Conservation (phyloP, 176 grass and related monocot genomes). For the Oryza nivara region DNA sequence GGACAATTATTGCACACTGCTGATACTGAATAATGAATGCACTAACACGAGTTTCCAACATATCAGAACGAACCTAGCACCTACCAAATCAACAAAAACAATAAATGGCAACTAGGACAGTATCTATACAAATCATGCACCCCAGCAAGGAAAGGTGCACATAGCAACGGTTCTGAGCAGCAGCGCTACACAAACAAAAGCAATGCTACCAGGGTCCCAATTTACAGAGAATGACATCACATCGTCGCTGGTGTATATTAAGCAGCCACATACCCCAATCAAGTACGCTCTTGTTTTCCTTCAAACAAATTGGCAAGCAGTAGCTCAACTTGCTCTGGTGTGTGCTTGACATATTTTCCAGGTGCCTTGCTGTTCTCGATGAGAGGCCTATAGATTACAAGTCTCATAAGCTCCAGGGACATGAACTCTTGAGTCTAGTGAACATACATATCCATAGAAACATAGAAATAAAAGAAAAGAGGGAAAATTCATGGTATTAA, state of each 20-base stretch:
- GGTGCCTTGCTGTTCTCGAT: slow-evolving; percentile 82
- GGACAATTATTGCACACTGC: background rate
- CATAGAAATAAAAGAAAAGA: background rate
- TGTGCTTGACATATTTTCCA: slow-evolving; percentile 80
- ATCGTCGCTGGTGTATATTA: background rate
- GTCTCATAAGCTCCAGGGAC: background rate
- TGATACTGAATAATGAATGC: background rate
- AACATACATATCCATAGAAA: background rate
- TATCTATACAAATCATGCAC: slow-evolving; percentile 49
- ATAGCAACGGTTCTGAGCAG: background rate
- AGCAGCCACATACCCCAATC: background rate
- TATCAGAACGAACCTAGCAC: background rate
- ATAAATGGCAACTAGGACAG: background rate
- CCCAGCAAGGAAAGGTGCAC: slow-evolving; percentile 3
- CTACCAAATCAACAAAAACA: background rate
- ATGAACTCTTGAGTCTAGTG: background rate
- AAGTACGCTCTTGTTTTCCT: slow-evolving; percentile 62
- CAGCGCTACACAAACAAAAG: background rate
- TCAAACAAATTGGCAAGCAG: slow-evolving; percentile 85
- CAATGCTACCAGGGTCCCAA: slow-evolving; percentile 2
- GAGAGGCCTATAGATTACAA: slow-evolving; percentile 57
- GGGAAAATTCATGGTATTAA: background rate
- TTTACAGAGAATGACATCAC: background rate
- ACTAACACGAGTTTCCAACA: slow-evolving; percentile 17
- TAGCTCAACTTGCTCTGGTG: slow-evolving; percentile 77